Conservation (phyloP, 768 basidiomycete species). For the Lentinula boryana region DNA sequence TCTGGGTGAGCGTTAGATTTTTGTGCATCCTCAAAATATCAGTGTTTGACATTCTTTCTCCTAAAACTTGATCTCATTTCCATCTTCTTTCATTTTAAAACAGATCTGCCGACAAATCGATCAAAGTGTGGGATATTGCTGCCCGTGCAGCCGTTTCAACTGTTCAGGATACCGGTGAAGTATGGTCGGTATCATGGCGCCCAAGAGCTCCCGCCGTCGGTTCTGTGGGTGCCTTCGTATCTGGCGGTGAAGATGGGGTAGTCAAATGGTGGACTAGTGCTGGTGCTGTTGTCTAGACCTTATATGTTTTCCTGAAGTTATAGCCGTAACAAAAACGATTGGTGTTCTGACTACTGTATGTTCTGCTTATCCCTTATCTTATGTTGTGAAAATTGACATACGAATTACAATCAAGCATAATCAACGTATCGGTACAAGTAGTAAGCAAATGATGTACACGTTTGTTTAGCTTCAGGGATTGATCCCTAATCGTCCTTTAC, state of each 20-base stretch:
- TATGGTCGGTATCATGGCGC: conserved; percentile 82
- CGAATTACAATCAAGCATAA: background rate
- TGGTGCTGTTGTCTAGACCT: conserved; percentile 2
- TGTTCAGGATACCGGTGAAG: conserved; percentile 71
- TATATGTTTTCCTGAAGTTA: too few relatives aligned
- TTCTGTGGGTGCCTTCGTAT: conserved; percentile 51
- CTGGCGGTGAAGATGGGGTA: conserved; percentile 6
- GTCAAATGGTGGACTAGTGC: conserved; percentile 14
- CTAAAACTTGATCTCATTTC: background rate
- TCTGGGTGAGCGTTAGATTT: conserved; percentile 55
- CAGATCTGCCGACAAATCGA: conserved; percentile 80
- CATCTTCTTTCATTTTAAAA: background rate
- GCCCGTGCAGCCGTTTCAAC: conserved; percentile 73
- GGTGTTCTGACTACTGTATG: too few relatives aligned
- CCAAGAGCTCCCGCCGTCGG: conserved; percentile 52
- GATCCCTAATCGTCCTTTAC: background rate
- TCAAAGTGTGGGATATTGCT: conserved; percentile 83
- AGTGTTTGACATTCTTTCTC: background rate
- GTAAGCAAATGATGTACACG: background rate
- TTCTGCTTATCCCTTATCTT: too few relatives aligned
- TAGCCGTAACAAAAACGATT: too few relatives aligned
- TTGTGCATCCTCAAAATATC: background rate
- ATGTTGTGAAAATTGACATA: background rate
- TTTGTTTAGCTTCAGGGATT: background rate
- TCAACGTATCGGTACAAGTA: background rate